A percentile compares a stretch with the other conserved stretches of the same genome.
phyloP scores from a whole-genome alignment of 495 filamentous ascomycete species.

The Penicillium coffeae region DNA sequence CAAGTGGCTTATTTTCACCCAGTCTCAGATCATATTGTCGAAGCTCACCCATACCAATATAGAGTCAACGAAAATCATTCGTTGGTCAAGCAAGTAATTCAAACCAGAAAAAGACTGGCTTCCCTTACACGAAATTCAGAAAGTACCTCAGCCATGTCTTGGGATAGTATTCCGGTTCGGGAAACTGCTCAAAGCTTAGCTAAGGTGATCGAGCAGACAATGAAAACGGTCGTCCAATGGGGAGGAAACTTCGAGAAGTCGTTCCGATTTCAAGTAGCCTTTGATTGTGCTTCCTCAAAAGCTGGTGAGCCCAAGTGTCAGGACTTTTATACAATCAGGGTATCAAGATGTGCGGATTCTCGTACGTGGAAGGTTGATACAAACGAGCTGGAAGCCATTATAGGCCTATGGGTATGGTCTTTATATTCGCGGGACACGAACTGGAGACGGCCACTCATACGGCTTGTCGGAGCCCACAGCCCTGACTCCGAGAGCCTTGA shows the following conservation, averaged over 20 bases:
- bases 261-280: conserved; percentile 19
- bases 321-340: conserved; percentile 15
- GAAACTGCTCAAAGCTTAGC: conserved; percentile 24
- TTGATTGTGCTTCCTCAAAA: conserved; percentile 16
- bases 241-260: conserved; percentile 10
- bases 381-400: conserved; percentile 30
- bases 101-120: conserved; percentile 26
- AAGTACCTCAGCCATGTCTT: conserved; percentile 13
- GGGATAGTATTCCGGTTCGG: conserved; percentile 34
- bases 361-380: conserved; percentile 26
- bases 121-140: conserved; percentile 18
- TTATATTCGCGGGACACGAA: conserved; percentile 19
- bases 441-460: conserved; percentile 17
- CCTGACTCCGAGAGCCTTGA: conserved; percentile 16
- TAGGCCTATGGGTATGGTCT: conserved; percentile 36
- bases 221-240: conserved; percentile 32
- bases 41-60: background rate
- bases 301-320: background rate
- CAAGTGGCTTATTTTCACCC: conserved; percentile 24
- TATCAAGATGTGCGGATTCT: conserved; percentile 23
- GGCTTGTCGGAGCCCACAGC: conserved; percentile 26
- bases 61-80: background rate
- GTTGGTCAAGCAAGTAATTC: conserved; percentile 13
- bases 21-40: background rate
- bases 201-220: conserved; percentile 26